These are phyloP conservation scores for Arthromyces matolae DNA, from an alignment of 768 basidiomycete species.

Conservation along the genomic window DNA sequence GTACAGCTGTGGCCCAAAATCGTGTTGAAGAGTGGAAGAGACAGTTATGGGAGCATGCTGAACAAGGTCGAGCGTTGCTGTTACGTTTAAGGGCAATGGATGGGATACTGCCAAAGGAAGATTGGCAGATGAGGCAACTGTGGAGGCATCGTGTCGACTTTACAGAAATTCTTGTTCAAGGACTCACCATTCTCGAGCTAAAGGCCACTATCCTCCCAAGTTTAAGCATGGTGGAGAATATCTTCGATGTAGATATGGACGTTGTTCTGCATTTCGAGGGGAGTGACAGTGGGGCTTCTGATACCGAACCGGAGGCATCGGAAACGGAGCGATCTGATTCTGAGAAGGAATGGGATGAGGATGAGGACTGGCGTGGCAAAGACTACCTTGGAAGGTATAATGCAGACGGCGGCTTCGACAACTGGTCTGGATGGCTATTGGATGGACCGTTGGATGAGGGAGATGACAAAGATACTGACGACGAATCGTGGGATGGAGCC, in stretches of 20 bases:
- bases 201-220: not conserved
- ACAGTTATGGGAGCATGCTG: not conserved
- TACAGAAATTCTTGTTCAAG: slow-evolving; percentile 1
- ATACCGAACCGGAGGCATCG: too few species aligned
- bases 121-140: slow-evolving; percentile 1
- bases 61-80: not conserved
- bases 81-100: not conserved
- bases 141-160: slow-evolving; percentile 5
- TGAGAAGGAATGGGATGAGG: too few species aligned
- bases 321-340: too few species aligned
- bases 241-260: not conserved
- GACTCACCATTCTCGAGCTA: slow-evolving; percentile 1
- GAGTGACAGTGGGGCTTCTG: too few species aligned
- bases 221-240: not conserved
- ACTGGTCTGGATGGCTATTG: too few species aligned
- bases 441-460: too few species aligned
- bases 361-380: too few species aligned
- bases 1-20: not conserved
- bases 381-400: too few species aligned
- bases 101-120: not conserved
- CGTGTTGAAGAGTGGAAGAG: slow-evolving; percentile 3
- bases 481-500: too few species aligned
- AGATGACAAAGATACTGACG: too few species aligned
- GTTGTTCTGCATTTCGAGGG: too few species aligned
- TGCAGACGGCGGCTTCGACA: too few species aligned